Evolutionary conservation across 306 rosid species (phyloP).

Genomic region (Morella rubra): DNA sequence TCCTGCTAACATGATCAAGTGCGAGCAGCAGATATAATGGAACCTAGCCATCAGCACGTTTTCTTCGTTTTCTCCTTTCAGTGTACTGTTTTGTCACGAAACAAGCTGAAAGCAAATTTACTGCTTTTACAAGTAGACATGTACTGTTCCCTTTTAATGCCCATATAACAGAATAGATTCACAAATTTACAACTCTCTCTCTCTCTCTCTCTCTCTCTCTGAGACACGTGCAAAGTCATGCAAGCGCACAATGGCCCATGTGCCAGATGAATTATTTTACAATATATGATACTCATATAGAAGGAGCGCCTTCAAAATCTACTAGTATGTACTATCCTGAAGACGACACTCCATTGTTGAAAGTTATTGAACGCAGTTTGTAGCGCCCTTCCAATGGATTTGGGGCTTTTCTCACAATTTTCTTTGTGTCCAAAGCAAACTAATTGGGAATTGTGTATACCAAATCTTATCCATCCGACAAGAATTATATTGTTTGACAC

Average conservation of each 20-base stretch:
- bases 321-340: not conserved
- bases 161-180: not conserved
- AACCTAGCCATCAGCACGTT: not conserved
- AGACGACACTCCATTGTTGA: not conserved
- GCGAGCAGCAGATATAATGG: not conserved
- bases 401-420: not conserved
- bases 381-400: not conserved
- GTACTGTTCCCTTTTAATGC: constrained; percentile 8
- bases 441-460: not conserved
- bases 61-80: not conserved
- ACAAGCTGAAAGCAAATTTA: not conserved
- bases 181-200: not conserved
- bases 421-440: not conserved
- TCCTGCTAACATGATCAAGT: not conserved
- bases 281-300: not conserved
- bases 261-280: not conserved
- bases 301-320: not conserved
- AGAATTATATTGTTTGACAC: not conserved
- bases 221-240: not conserved
- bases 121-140: not conserved
- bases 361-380: not conserved
- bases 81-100: too few relatives aligned
- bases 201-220: not conserved
- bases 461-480: not conserved
- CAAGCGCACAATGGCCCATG: not conserved